Evolutionary conservation across 2,329 filamentous ascomycete genomes (phyloP), one percentile per base, ranked within the genome.

Genomic region (Fusarium sterilihyphosum): DNA sequence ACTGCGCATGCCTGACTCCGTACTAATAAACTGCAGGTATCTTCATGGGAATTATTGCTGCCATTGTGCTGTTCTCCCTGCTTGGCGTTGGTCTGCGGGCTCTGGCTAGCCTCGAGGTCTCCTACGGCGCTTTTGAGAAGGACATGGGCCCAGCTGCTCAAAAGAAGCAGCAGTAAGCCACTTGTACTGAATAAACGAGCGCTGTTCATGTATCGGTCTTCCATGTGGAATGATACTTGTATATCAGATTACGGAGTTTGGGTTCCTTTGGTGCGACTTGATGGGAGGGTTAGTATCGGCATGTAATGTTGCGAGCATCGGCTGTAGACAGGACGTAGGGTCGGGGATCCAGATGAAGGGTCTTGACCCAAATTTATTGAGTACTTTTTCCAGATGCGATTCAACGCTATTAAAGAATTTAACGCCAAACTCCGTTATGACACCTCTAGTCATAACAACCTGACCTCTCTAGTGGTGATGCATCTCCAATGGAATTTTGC

Each of bases 51-150:
- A 85, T 98, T 26, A 81, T 95, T 43, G 91, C 91, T 29, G 85
- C 89, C 7, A 82, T 96, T 24, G 82, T 98, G 44, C 87, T 98
- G 56, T 84, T 97, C 70, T 85, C 90, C 35, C 95, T 98, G 75
- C 86, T 98, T 11, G 92, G 92, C 75, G 92, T 95, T 65, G 96
- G 93, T 20, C 85, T 98, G 63, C 90, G 84, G 68, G 95, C 93
- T 20, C 87, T 98, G 18, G 86, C 89, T 12, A 96, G 94, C 76
- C 87, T 99, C 24, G 88, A 98, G 82, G 94, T 98, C 37, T 93
- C 94, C 2, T 98, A 98, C 82, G 94, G 93, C 73, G 95, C 96
- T 4, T 99, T 98, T 81, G 96, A 97, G 81, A 98, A 98, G 87
- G 96, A 98, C 78, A 97, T 94, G 87, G 94, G 95, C 0, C 94